phyloP scores from a whole-genome alignment of 306 rosid species.

The Trifolium fragiferum region DNA sequence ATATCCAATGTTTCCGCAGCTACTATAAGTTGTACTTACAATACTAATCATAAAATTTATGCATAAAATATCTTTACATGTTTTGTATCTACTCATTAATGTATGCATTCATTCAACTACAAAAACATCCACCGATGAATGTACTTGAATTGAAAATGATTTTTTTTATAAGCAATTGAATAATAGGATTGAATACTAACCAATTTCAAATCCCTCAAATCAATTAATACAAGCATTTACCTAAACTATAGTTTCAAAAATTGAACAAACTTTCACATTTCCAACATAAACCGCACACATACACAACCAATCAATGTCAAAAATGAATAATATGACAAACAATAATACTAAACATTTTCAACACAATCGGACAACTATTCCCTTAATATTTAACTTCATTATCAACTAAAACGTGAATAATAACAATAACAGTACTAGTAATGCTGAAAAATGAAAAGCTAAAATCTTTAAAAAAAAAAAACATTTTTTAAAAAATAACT shows the following conservation, averaged over 20 bases:
- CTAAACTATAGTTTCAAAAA: no score
- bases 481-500: neutral
- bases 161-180: no score
- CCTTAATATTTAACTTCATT: neutral
- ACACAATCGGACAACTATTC: neutral
- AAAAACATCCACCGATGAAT: neutral
- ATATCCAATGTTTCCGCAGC: no score
- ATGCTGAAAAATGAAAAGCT: neutral
- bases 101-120: neutral
- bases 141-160: neutral
- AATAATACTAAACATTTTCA: neutral
- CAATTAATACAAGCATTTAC: no score
- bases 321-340: no score
- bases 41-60: neutral
- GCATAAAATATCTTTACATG: neutral
- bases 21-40: no score
- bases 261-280: neutral
- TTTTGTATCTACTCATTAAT: neutral
- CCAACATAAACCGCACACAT: neutral
- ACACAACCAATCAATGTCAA: no score
- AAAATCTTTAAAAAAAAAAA: neutral
- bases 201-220: neutral
- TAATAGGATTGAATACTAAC: neutral
- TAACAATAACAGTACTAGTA: neutral
- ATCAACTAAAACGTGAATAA: neutral